Conservation (phyloP, 1,139 yeast species). For the Waltiozyma sp. region DNA sequence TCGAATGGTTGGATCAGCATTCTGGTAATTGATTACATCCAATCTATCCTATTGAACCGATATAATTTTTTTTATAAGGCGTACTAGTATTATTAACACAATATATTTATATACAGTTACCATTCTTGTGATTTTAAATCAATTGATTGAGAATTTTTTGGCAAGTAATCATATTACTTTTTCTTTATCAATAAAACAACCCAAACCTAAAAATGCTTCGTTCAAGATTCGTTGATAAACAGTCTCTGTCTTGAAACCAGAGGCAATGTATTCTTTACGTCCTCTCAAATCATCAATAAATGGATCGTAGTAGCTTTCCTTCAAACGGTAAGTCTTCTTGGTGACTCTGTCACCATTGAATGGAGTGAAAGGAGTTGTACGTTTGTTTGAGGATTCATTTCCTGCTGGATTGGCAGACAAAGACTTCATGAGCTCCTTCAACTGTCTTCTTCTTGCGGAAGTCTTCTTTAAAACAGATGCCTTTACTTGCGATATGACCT, state of each 20-base stretch:
- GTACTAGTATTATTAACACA: too few relatives aligned
- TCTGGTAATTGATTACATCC: not conserved
- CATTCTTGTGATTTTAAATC: too few relatives aligned
- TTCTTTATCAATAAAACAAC: constrained; percentile 67
- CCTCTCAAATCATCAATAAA: constrained; percentile 46
- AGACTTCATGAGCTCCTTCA: constrained; percentile 49
- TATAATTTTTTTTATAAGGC: too few relatives aligned
- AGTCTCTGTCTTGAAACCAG: constrained; percentile 67
- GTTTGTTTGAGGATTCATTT: constrained; percentile 1
- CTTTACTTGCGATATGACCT: constrained; percentile 39
- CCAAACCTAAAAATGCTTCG: constrained; percentile 84
- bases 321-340: constrained; percentile 31
- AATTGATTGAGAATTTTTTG: too few relatives aligned
- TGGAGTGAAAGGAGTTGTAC: constrained; percentile 69
- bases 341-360: constrained; percentile 79
- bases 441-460: constrained; percentile 52
- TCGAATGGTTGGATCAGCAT: constrained; percentile 7
- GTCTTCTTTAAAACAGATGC: constrained; percentile 59
- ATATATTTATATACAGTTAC: too few relatives aligned
- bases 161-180: constrained; percentile 20
- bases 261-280: constrained; percentile 65
- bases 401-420: constrained; percentile 20
- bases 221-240: constrained; percentile 72
- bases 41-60: too few relatives aligned
- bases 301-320: constrained; percentile 45